Evolutionary conservation across 1,284 basidiomycete species (phyloP), one percentile per base, ranked within the genome.

Genomic region (Garcileccinum viscosum): DNA sequence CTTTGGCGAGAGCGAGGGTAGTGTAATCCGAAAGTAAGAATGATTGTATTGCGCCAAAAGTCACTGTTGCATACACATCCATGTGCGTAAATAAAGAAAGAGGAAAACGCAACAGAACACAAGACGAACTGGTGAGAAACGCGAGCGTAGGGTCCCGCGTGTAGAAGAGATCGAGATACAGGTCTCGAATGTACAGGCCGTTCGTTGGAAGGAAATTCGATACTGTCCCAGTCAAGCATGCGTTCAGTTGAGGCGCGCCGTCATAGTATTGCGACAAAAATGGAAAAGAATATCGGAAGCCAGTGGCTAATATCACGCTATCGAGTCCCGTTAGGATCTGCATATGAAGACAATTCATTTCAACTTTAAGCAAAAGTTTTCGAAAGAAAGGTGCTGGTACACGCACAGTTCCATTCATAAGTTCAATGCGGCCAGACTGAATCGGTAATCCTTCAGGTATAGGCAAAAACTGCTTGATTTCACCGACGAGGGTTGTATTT

Each of bases 141-240:
- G 69, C 73, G 7, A 74, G 66, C 1, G 73, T 74, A 1, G 73
- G 73, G n/a, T 74, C 73, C 12, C 4, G 27, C 56, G 69, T 58
- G 24, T 74, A 73, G 60, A 74, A 74, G 11, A 67, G 7, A 27
- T 75, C 68, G 7, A 74, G 65, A 35, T 73, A 75, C 47, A 73
- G 38, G 35, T 73, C 72, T 35, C 73, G 72, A 24, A 75, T 33
- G 35, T 73, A n/a, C 8, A 64, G 59, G 37, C 72, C 74, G 1
- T 63, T 65, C 56, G 58, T 7, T 3, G 71, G 59, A 15, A 73
- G 64, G 65, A 73, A 73, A 12, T 68, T 58, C 5, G 63, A 64
- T 4, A 72, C 65, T 12, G 47, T 42, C 9, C 8, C 1, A 7
- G 65, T 30, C 42, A 67, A 72, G 1, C 63, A 53, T 40, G 50